A percentile compares a stretch with the other conserved stretches of the same genome.
Conservation (phyloP, 768 basidiomycete genomes). For the Psilocybe cyanescens region DNA sequence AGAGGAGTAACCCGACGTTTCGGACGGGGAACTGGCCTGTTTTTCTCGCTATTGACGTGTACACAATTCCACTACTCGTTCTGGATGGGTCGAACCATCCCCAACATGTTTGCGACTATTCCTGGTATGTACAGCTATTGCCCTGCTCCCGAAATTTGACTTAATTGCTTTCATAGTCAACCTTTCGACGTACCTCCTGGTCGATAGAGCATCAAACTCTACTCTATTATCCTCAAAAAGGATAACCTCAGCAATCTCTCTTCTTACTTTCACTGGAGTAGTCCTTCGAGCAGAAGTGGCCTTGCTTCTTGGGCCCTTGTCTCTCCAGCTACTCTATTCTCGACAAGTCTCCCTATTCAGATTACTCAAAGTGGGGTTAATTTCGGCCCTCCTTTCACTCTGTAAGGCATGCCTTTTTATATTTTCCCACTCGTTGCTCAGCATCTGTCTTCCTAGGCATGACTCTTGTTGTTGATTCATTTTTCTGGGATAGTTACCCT, state of each 20-base stretch:
- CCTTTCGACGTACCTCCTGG: conserved; percentile 50
- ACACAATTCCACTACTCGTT: conserved; percentile 92
- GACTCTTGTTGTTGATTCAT: conserved; percentile 76
- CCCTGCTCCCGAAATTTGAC: neutral
- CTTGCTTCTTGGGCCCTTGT: conserved; percentile 65
- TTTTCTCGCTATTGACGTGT: conserved; percentile 71
- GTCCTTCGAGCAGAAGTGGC: conserved; percentile 83
- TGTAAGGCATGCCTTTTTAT: conserved; percentile 39
- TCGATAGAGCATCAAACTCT: conserved; percentile 46
- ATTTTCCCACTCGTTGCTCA: neutral
- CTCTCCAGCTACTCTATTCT: conserved; percentile 52
- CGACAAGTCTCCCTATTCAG: conserved; percentile 44
- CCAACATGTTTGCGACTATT: conserved; percentile 90
- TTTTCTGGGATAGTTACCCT: conserved; percentile 75
- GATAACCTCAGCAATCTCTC: conserved; percentile 47
- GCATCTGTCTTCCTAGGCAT: conserved; percentile 42
- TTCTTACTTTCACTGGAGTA: conserved; percentile 70
- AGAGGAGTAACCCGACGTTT: conserved; percentile 67
- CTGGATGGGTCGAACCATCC: conserved; percentile 92
- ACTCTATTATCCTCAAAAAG: conserved; percentile 36
- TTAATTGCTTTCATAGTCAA: conserved; percentile 50
- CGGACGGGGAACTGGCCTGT: conserved; percentile 55
- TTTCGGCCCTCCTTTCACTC: conserved; percentile 52
- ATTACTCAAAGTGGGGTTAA: conserved; percentile 52
- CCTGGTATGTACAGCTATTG: conserved; percentile 53